Base-by-base conservation (phyloP, 495 filamentous ascomycete genomes). In the Lophiostoma macrostomum region DNA sequence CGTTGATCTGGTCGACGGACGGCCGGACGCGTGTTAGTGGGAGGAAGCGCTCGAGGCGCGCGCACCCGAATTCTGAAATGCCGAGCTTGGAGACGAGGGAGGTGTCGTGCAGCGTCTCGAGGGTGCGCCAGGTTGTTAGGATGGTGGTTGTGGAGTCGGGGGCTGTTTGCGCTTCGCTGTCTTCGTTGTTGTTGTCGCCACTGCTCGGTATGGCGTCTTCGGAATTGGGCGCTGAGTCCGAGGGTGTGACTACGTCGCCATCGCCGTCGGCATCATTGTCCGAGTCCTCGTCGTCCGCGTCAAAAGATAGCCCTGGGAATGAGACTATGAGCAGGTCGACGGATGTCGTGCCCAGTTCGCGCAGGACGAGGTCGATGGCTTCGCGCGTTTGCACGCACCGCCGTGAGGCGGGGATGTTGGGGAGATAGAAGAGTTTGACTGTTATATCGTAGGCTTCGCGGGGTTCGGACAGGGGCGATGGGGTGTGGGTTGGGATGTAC, bases 1-100 rank as follows among this genome's bases (percentile, higher is more conserved):
- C 79, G 69, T 97, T 97, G 76, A 99, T 94, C 80, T 99, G 93
- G 70, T 97, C 81, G 20, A 97, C 93, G 2, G 80, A 74, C 8
- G 93, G 94, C 61, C 82, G 83, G 37, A 96, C 73, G 35, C 72
- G 75, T 16, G 87, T 85, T 38, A 77, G 72, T 10, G 75, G 75
- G 7, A 88, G 71, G 50, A 89, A 79, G n/a, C 79, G 74, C 1
- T 78, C 69, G 32, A 98, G 70, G 41, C 91, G 82, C 65, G 90
- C 84, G 40, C 77, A 86, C 25, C 91, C 89, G 65, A 96, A 97
- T 66, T 99, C 93, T 34, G 94, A 80, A 10, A 97, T 75, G 0
- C 93, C 94, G 19, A 97, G 76, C 42, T 81, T 80, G 58, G 75
- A 72, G 38, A 91, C 87, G 39, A 80, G 73, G 0, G 90, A 87